A percentile compares a stretch with the other conserved stretches of the same genome.
These are phyloP conservation scores for Mycena filopes DNA, from an alignment of 768 basidiomycete species.

Conservation along the genomic window DNA sequence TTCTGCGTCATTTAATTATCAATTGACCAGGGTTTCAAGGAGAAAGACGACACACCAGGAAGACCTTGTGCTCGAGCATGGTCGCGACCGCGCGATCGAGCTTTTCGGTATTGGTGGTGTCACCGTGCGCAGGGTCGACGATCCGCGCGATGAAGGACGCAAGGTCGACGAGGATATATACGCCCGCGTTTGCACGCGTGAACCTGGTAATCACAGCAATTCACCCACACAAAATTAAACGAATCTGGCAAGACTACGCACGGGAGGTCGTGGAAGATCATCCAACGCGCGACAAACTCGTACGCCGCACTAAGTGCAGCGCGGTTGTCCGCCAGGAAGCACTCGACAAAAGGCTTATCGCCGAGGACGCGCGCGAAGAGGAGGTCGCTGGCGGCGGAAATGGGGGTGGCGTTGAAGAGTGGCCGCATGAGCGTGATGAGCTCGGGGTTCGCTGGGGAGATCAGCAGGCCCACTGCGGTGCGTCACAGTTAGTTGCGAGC, in stretches of 20 bases:
- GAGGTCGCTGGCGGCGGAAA: constrained; percentile 35
- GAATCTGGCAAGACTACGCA: not conserved
- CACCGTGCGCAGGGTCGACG: not conserved
- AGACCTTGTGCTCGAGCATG: constrained; percentile 24
- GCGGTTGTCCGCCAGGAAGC: constrained; percentile 35
- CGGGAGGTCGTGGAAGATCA: constrained; percentile 34
- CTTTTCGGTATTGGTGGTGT: not conserved
- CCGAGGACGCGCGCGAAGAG: constrained; percentile 39
- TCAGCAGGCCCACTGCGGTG: constrained; percentile 34
- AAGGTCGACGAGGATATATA: constrained; percentile 28
- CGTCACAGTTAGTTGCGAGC: not conserved
- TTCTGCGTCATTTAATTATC: constrained; percentile 4
- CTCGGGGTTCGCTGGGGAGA: constrained; percentile 27
- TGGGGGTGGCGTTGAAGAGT: constrained; percentile 33
- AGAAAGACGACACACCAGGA: constrained; percentile 14
- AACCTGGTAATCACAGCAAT: constrained; percentile 6
- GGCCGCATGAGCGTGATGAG: constrained; percentile 34
- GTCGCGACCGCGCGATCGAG: constrained; percentile 26
- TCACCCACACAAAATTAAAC: no score
- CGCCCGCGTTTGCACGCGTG: constrained; percentile 27
- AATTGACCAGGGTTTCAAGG: not conserved
- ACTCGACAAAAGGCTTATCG: constrained; percentile 31
- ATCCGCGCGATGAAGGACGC: constrained; percentile 29
- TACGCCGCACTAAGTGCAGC: constrained; percentile 32
- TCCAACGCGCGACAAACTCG: constrained; percentile 38